These are phyloP conservation scores for Candida mattraensis DNA, from an alignment of 805 yeast genomes.

Conservation along the genomic window DNA sequence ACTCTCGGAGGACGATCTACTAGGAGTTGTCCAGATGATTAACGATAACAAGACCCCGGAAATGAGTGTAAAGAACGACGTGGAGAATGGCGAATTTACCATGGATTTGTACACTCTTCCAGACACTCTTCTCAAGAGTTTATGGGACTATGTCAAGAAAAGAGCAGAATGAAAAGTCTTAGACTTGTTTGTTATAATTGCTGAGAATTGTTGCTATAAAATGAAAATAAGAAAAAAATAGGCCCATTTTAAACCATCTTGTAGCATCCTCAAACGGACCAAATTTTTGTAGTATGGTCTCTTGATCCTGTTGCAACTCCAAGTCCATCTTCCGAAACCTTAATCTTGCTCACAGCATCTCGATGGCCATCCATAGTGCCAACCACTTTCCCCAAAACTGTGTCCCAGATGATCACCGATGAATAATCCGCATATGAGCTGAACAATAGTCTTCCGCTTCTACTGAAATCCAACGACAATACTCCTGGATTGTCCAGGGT, in stretches of 20 bases:
- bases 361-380: slow-evolving; percentile 67
- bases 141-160: slow-evolving; percentile 92
- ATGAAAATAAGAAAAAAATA: no score
- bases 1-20: slow-evolving; percentile 85
- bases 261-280: slow-evolving; percentile 49
- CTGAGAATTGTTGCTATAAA: no score
- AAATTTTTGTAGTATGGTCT: slow-evolving; percentile 71
- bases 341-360: slow-evolving; percentile 61
- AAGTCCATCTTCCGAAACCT: slow-evolving; percentile 69
- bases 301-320: slow-evolving; percentile 79
- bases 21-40: slow-evolving; percentile 96
- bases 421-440: slow-evolving; percentile 69
- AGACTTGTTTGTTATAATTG: slow-evolving; percentile 13
- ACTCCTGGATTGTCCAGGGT: slow-evolving; percentile 66
- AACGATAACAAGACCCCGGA: slow-evolving; percentile 93
- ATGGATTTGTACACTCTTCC: slow-evolving; percentile 95
- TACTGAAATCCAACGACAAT: slow-evolving; percentile 67
- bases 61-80: slow-evolving; percentile 93
- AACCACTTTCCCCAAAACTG: slow-evolving; percentile 60
- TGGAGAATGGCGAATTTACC: slow-evolving; percentile 95
- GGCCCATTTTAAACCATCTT: no score
- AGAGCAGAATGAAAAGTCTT: slow-evolving; percentile 37
- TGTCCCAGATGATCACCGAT: slow-evolving; percentile 78
- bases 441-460: slow-evolving; percentile 72
- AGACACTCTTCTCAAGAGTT: slow-evolving; percentile 82